Percentiles rank a stretch among this genome's conserved stretches.
These are phyloP conservation scores for Leucosporidium creatinivorum DNA, from an alignment of 768 basidiomycete genomes.

Conservation along the genomic window DNA sequence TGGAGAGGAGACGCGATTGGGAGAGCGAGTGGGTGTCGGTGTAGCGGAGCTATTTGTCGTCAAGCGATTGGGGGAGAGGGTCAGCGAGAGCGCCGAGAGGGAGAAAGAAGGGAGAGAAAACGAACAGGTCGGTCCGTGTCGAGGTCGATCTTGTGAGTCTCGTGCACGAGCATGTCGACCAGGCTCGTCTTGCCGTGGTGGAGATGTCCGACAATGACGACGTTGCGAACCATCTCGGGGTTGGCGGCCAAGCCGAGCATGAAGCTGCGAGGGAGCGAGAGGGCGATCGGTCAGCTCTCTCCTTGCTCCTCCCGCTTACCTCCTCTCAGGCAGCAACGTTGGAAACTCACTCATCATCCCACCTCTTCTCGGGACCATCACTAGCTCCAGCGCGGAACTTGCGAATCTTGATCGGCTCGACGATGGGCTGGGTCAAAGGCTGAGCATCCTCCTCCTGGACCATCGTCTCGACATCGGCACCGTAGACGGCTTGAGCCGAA, in stretches of 20 bases:
- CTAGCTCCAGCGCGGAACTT: conserved; percentile 95
- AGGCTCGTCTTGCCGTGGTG: conserved; percentile 97
- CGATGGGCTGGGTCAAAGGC: conserved; percentile 85
- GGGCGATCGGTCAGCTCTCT: background rate
- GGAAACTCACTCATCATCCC: conserved; percentile 82
- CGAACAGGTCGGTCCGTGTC: conserved; percentile 80
- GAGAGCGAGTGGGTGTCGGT: conserved; percentile 92
- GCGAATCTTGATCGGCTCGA: conserved; percentile 88
- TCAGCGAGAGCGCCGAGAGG: conserved; percentile 5
- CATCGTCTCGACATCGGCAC: conserved; percentile 84
- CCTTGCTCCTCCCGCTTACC: background rate
- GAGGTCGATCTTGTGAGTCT: conserved; percentile 92
- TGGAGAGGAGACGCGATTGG: conserved; percentile 79
- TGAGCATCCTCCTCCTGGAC: conserved; percentile 99
- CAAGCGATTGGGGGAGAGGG: background rate
- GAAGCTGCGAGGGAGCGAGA: conserved; percentile 53
- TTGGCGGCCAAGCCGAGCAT: conserved; percentile 82
- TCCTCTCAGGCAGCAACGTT: background rate
- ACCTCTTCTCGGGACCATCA: conserved; percentile 74
- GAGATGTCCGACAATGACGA: conserved; percentile 89
- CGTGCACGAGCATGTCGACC: conserved; percentile 93
- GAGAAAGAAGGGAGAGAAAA: conserved; percentile 17
- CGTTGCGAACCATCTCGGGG: conserved; percentile 91
- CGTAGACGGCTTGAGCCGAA: conserved; percentile 83
- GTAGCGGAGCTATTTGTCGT: conserved; percentile 63